These are phyloP conservation scores for Suillus ampliporus DNA, from an alignment of 768 basidiomycete species.

Conservation along the genomic window DNA sequence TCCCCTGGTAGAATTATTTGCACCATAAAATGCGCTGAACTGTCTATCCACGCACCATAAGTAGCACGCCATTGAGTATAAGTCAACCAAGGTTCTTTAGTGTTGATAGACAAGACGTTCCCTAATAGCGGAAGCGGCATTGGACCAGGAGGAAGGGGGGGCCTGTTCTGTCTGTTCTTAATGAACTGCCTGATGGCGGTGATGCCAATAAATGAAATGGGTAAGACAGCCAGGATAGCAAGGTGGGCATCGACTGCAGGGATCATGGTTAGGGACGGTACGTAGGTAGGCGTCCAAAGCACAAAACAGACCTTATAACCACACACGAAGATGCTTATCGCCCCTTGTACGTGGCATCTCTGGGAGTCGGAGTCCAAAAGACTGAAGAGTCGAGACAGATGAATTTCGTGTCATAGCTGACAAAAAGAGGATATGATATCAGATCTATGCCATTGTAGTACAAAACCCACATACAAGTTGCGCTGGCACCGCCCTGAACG, in stretches of 20 bases:
- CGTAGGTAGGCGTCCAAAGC: neutral
- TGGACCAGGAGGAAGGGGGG: constrained; percentile 12
- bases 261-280: neutral
- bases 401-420: too few species aligned
- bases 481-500: too few species aligned
- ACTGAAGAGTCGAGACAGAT: too few species aligned
- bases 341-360: too few species aligned
- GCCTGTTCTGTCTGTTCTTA: neutral
- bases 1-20: neutral
- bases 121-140: constrained; percentile 7
- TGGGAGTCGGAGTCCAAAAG: too few species aligned
- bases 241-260: neutral
- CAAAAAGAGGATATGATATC: too few species aligned
- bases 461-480: too few species aligned
- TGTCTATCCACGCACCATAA: constrained; percentile 6
- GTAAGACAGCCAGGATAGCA: neutral
- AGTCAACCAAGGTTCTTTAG: constrained; percentile 8
- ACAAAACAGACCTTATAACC: neutral
- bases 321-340: too few species aligned
- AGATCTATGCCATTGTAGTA: too few species aligned
- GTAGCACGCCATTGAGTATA: constrained; percentile 5
- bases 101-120: constrained; percentile 4
- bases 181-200: neutral
- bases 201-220: neutral
- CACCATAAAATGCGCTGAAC: neutral